Conservation (phyloP, 140 eudicot species). For the Anethum foeniculum region DNA sequence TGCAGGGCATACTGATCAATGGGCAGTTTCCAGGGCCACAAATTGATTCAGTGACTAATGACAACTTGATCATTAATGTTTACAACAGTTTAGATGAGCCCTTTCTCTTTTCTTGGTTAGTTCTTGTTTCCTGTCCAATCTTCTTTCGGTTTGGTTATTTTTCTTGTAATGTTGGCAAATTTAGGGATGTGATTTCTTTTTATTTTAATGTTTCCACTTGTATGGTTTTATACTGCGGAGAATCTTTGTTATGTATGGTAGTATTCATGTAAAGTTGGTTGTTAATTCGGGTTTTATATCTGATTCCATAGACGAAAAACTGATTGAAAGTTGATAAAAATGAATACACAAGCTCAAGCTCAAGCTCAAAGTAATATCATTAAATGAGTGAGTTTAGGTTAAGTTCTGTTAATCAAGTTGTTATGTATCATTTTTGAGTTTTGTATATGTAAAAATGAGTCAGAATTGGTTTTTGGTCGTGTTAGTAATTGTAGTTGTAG, state of each 20-base stretch:
- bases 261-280: background rate
- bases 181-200: background rate
- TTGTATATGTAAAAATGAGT: background rate
- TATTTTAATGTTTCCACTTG: background rate
- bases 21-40: constrained; percentile 43
- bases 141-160: background rate
- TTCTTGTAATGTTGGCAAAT: background rate
- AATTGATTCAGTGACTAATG: constrained; percentile 31
- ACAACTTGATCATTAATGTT: constrained; percentile 32
- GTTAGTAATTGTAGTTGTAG: background rate
- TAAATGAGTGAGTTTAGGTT: too few species aligned
- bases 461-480: background rate
- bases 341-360: too few species aligned
- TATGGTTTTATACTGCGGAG: background rate
- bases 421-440: background rate
- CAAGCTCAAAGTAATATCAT: too few species aligned
- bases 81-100: constrained; percentile 34
- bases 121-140: background rate
- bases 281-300: background rate
- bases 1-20: constrained; percentile 36
- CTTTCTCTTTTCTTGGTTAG: constrained; percentile 35
- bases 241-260: background rate
- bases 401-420: too few species aligned
- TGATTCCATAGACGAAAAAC: background rate
- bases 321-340: background rate